Conservation (phyloP, 208 protist species). For the Vickermania spadyakhi region DNA sequence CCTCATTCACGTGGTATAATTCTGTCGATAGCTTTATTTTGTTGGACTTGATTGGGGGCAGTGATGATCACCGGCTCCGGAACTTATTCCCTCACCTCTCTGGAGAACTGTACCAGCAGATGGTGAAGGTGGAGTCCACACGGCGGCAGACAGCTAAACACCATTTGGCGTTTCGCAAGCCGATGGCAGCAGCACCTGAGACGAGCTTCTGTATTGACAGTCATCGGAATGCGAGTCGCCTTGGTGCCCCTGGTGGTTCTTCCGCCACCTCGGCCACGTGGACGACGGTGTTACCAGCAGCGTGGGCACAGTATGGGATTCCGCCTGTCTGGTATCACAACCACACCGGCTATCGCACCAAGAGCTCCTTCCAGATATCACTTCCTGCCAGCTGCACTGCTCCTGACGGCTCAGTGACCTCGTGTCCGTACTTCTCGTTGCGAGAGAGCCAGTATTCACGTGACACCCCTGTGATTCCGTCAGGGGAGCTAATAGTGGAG, state of each 20-base stretch:
- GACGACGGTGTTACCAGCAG: constrained; percentile 13
- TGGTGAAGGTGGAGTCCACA: constrained; percentile 25
- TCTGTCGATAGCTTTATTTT: constrained; percentile 70
- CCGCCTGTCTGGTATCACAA: constrained; percentile 4
- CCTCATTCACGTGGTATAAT: constrained; percentile 15
- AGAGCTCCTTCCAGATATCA: no score
- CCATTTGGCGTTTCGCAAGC: constrained; percentile 6
- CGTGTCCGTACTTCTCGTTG: neutral
- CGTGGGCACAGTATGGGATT: constrained; percentile 29
- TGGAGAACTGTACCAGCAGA: constrained; percentile 25
- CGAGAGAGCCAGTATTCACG: neutral
- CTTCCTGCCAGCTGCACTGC: neutral
- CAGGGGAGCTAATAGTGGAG: constrained; percentile 8
- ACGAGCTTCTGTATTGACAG: neutral
- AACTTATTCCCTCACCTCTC: constrained; percentile 63
- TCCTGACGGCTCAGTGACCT: neutral
- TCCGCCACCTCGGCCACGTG: neutral
- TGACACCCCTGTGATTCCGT: constrained; percentile 16
- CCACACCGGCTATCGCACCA: neutral
- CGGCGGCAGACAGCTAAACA: constrained; percentile 14
- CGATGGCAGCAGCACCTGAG: constrained; percentile 17
- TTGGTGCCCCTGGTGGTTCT: neutral
- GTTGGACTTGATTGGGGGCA: constrained; percentile 69
- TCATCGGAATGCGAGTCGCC: neutral
- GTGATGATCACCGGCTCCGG: constrained; percentile 26